Evolutionary conservation across 2,329 filamentous ascomycete species (phyloP), one percentile per base, ranked within the genome.

Genomic region (Diaporthe aspalathi): DNA sequence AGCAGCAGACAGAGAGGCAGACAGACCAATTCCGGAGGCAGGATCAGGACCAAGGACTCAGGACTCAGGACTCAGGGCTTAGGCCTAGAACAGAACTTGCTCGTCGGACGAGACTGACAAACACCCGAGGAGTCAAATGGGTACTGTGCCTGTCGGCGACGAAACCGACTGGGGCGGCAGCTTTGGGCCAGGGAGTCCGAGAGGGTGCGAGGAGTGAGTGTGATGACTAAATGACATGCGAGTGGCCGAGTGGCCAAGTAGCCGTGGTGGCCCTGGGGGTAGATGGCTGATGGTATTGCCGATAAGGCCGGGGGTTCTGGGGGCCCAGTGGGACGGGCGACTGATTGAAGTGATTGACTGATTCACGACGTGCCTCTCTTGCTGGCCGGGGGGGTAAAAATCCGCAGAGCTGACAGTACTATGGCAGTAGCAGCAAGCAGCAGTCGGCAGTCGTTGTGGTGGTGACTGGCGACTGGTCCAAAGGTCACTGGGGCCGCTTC

Each of bases 211-310:
- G 40, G 54, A 45, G 27, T 6, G 54, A 45, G 27, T 6, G 29
- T 68, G 70, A 71, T 68, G 70, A 71, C 70, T 68, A 71, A 71
- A 63, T 60, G 54, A 71, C 63, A 63, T 67, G 54, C 32, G 24
- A 12, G 63, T 38, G 53, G 47, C 49, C 47, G 47, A 62, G 24
- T 35, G 22, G 47, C 24, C 24, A n/a, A n/a, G n/a, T n/a, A n/a
- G n/a, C n/a, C n/a, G n/a, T n/a, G n/a, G 43, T 53, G 47, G 49
- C 11, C 29, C 45, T n/a, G 53, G 52, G 45, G 20, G 32, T 32
- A 5, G 47, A 50, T 9, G 49, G 53, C 29, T 49, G 52, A 50
- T 40, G 49, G 45, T 71, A 71, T 60, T 49, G 56, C 69, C 69
- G 69, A 67, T 29, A 47, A 20, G 63, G 22, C 52, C 52, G 63